phyloP scores from a whole-genome alignment of 2,329 filamentous ascomycete genomes.

The Calonectria pauciramosa region DNA sequence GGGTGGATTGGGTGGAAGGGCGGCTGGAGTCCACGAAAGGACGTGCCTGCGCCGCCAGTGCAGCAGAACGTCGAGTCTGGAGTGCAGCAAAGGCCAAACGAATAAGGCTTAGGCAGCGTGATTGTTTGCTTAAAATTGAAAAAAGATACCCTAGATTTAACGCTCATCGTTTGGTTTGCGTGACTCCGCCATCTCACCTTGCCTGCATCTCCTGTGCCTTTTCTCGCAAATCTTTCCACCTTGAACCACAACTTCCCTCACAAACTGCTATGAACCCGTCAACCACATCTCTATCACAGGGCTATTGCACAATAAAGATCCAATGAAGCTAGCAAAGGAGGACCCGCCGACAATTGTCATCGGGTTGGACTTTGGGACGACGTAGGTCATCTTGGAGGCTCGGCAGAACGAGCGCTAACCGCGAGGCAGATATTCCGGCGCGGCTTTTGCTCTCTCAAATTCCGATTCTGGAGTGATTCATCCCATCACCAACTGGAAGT shows the following conservation, averaged over 20 bases:
- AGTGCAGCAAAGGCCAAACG: not conserved
- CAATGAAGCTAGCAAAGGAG: not conserved
- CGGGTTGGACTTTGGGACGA: constrained; percentile 62
- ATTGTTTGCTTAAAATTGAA: not conserved
- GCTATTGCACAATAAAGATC: not conserved
- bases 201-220: not conserved
- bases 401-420: constrained; percentile 9
- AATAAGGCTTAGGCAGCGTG: not conserved
- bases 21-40: constrained; percentile 43
- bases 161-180: not conserved
- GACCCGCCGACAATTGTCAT: constrained; percentile 46
- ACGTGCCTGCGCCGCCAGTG: constrained; percentile 10
- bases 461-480: constrained; percentile 43
- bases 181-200: not conserved
- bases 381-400: constrained; percentile 44
- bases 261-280: not conserved
- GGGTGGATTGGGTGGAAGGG: constrained; percentile 52
- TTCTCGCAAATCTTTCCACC: not conserved
- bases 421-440: constrained; percentile 54
- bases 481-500: constrained; percentile 50
- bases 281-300: not conserved
- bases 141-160: not conserved
- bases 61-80: constrained; percentile 27
- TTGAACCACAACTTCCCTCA: not conserved
- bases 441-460: constrained; percentile 52